A percentile compares a stretch with the other conserved stretches of the same genome.
Conservation (phyloP, 106 monocot species). For the Acanthochlamys bracteata region DNA sequence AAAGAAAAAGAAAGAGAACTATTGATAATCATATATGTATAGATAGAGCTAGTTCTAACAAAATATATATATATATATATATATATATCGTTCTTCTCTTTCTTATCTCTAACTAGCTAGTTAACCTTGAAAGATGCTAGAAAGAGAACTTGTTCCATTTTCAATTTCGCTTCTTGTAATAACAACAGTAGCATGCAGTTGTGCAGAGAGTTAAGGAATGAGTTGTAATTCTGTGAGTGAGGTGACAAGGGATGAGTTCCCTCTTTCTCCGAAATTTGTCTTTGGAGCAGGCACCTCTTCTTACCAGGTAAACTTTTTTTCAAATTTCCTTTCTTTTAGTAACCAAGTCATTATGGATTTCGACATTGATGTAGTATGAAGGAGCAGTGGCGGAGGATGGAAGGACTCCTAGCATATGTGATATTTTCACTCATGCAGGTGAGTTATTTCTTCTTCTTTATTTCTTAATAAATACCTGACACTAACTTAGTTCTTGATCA, state of each 20-base stretch:
- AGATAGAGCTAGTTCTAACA: too few species aligned
- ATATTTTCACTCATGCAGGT: background rate
- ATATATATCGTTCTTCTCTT: too few species aligned
- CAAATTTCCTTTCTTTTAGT: too few species aligned
- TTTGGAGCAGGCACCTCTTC: slow-evolving; percentile 82
- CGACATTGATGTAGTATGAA: background rate
- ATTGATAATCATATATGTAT: too few species aligned
- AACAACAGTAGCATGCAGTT: too few species aligned
- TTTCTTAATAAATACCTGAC: background rate
- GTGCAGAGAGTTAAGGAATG: too few species aligned
- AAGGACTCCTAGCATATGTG: slow-evolving; percentile 1
- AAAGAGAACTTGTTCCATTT: too few species aligned
- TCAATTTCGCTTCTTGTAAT: too few species aligned
- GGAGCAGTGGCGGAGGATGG: background rate
- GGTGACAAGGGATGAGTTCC: slow-evolving; percentile 41
- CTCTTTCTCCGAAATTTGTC: slow-evolving; percentile 29
- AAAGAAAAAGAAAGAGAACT: too few species aligned
- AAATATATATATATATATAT: too few species aligned
- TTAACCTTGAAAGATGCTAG: too few species aligned
- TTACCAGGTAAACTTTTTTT: slow-evolving; percentile 33
- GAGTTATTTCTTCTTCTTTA: background rate
- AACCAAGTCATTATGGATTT: background rate
- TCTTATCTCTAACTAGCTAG: too few species aligned
- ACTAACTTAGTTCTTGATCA: background rate
- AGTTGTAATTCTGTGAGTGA: background rate